A percentile compares a stretch with the other conserved stretches of the same genome.
These are phyloP conservation scores for Boletus vermiculosoides DNA, from an alignment of 768 basidiomycete genomes.

Conservation along the genomic window DNA sequence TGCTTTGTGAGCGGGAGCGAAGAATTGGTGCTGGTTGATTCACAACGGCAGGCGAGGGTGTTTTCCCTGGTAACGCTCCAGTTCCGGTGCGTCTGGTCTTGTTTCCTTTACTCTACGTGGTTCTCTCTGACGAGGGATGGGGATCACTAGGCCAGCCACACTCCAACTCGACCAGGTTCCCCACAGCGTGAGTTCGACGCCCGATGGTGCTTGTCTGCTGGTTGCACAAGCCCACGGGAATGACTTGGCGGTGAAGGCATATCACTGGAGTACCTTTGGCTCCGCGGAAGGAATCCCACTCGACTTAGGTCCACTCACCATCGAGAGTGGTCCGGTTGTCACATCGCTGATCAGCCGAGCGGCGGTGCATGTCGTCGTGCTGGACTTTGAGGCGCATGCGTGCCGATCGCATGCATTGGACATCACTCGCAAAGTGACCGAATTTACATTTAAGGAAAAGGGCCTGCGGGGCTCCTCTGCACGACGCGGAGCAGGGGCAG, in stretches of 20 bases:
- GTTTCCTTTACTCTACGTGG: neutral
- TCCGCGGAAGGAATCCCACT: constrained; percentile 45
- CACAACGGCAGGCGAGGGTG: neutral
- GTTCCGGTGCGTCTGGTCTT: neutral
- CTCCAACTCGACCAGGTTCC: constrained; percentile 25
- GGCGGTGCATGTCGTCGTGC: constrained; percentile 42
- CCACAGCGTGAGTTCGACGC: constrained; percentile 38
- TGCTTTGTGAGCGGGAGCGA: neutral
- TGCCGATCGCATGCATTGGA: constrained; percentile 46
- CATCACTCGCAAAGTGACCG: constrained; percentile 55
- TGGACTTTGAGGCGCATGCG: constrained; percentile 33
- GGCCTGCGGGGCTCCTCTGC: constrained; percentile 22
- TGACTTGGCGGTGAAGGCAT: constrained; percentile 35
- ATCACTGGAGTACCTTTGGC: constrained; percentile 60
- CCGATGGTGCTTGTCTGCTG: constrained; percentile 55
- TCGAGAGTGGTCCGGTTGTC: constrained; percentile 26
- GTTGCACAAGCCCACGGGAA: constrained; percentile 25
- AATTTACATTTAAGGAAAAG: constrained; percentile 53
- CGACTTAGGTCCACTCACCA: constrained; percentile 28
- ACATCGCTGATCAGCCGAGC: constrained; percentile 47
- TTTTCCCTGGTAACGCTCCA: neutral
- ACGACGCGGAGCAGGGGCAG: constrained; percentile 2
- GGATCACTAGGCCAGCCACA: neutral
- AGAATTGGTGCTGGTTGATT: neutral
- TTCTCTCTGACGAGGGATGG: neutral